Conservation (phyloP, 108 stramenopile species). For the Nitzschia putrida region DNA sequence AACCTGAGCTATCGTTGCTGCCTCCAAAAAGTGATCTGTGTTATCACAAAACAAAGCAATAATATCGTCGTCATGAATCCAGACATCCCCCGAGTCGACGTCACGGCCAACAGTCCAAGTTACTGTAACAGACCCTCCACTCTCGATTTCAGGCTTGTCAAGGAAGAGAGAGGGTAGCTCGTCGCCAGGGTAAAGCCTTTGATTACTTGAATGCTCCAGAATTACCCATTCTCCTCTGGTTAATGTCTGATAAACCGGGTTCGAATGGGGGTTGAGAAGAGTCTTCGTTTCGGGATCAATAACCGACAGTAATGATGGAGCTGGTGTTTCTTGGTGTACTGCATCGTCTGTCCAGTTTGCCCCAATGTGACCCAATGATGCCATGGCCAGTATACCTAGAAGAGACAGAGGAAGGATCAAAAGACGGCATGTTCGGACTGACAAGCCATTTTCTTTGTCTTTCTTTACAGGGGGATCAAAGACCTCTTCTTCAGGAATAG, state of each 20-base stretch:
- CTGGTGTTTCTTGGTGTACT: conserved; percentile 12
- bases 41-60: conserved; percentile 32
- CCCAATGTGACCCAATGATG: background rate
- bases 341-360: background rate
- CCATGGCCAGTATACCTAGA: background rate
- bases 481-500: conserved; percentile 4
- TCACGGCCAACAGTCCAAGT: conserved; percentile 26
- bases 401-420: background rate
- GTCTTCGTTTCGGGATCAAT: conserved; percentile 21
- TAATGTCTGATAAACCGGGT: conserved; percentile 40
- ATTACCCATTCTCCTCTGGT: background rate
- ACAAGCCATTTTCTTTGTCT: background rate
- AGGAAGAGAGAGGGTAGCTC: conserved; percentile 5
- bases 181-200: background rate
- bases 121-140: conserved; percentile 18
- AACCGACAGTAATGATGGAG: conserved; percentile 38
- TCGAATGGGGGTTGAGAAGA: conserved; percentile 40
- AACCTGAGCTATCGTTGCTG: conserved; percentile 54
- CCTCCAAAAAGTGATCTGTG: conserved; percentile 36
- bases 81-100: conserved; percentile 1
- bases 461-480: too few relatives aligned
- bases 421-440: background rate
- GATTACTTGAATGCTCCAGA: background rate
- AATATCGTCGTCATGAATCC: conserved; percentile 32
- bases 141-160: conserved; percentile 13